Evolutionary conservation across 768 basidiomycete genomes (phyloP).

Genomic region (Ramaria rubella): DNA sequence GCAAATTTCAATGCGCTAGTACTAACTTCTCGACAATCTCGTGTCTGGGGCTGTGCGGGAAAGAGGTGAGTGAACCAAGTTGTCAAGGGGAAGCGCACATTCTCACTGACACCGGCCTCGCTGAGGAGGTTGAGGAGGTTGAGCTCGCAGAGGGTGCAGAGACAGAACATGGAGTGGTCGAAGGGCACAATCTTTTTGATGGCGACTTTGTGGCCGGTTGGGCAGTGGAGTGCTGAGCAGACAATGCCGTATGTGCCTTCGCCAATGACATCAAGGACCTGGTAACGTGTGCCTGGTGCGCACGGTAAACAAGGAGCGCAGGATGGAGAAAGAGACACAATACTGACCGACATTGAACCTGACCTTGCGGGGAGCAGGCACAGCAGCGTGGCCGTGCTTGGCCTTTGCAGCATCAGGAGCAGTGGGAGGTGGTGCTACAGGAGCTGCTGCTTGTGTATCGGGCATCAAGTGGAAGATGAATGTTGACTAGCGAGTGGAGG

Average conservation of each 20-base stretch:
- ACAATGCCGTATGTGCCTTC: slow-evolving; percentile 96
- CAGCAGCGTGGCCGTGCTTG: slow-evolving; percentile 36
- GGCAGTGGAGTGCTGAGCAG: slow-evolving; percentile 72
- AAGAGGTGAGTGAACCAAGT: no score
- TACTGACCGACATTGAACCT: slow-evolving; percentile 67
- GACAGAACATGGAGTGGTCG: slow-evolving; percentile 92
- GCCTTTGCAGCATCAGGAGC: no score
- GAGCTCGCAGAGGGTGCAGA: slow-evolving; percentile 79
- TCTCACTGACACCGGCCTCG: no score
- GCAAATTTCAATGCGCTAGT: no score
- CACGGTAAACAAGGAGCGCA: slow-evolving; percentile 4
- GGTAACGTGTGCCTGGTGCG: no score
- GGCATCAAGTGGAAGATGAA: no score
- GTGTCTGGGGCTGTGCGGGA: no score
- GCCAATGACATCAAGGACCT: slow-evolving; percentile 77
- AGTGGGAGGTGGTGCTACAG: no score
- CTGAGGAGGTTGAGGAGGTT: slow-evolving; percentile 91
- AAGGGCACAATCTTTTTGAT: slow-evolving; percentile 97
- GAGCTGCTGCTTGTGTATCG: no score
- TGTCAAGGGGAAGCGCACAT: no score
- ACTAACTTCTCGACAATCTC: no score
- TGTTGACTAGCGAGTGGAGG: slow-evolving; percentile 8
- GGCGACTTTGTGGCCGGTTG: slow-evolving; percentile 79
- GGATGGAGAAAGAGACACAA: no score
- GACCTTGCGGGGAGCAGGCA: slow-evolving; percentile 56